Base-by-base conservation (phyloP, 768 basidiomycete genomes). In the Suillus bovinus region DNA sequence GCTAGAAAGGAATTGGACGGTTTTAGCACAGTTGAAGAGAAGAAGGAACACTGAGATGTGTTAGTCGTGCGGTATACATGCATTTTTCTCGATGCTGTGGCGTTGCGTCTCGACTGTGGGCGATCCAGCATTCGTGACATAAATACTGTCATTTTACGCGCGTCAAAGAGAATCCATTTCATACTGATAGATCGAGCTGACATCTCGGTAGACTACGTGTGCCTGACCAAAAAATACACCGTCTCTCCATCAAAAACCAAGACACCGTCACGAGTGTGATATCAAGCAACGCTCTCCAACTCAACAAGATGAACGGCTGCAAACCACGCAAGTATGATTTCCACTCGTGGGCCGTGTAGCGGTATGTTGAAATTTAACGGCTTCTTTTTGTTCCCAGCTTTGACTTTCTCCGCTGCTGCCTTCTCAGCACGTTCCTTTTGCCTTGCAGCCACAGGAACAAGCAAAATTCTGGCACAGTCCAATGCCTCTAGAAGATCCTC, bases 281-380 rank as follows among this genome's bases (percentile, higher is more conserved):
- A 14, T 69, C 67, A 76, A 17, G 66, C 74, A 58, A 68, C 65
- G 42, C 64, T 65, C 46, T 93, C 91, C 67, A 94, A 71, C 68
- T 91, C 90, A 4, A 84, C 86, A 39, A 94, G 74, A 78, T 91
- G 88, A 61, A 93, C 89, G 20, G 90, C 91, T 29, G 82, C 92
- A 60, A 94, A 77, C 91, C 91, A 94, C 47, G 93, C 93, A 61
- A 94, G 80, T 60, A 93, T 81, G 61, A 94, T 81, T 75, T 94
- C 93, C 52, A 94, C 93, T 7, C 91, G 82, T 39, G 93, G 92
- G 0, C 93, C 93, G 74, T 93, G 91, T 65, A 94, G 76, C 11
- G 91, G 90, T 61, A 94, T 91, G 70, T 86, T 91, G 72, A 93
- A 90, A 57, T 86, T 82, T 64, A 84, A 67, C 41, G 84, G 77